Conservation (phyloP, 2,329 filamentous ascomycete species). For the Triangularia verruculosa region DNA sequence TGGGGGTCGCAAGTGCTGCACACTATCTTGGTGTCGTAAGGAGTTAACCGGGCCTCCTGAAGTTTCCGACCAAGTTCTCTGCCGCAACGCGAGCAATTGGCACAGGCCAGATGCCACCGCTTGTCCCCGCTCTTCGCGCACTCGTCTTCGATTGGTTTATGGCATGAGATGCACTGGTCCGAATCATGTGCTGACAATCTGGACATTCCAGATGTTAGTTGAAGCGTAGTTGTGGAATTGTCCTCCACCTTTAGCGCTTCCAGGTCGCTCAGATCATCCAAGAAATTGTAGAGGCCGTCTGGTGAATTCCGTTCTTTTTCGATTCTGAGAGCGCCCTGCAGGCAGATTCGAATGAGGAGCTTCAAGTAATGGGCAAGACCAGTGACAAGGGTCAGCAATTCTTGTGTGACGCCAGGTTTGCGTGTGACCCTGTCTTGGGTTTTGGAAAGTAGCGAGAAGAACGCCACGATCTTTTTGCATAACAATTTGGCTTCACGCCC, state of each 20-base stretch:
- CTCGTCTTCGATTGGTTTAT: slow-evolving; percentile 89
- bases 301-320: slow-evolving; percentile 77
- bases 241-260: slow-evolving; percentile 73
- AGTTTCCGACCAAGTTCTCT: slow-evolving; percentile 66
- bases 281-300: slow-evolving; percentile 75
- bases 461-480: slow-evolving; percentile 99
- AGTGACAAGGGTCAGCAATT: slow-evolving; percentile 94
- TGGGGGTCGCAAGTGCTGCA: slow-evolving; percentile 66
- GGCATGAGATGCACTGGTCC: slow-evolving; percentile 80
- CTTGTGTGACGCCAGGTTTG: slow-evolving; percentile 93
- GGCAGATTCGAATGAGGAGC: slow-evolving; percentile 91
- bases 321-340: slow-evolving; percentile 87
- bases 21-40: slow-evolving; percentile 64
- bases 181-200: slow-evolving; percentile 71
- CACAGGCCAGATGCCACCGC: slow-evolving; percentile 81
- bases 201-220: slow-evolving; percentile 63
- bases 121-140: slow-evolving; percentile 73
- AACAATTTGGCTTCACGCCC: slow-evolving; percentile 94
- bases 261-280: slow-evolving; percentile 80
- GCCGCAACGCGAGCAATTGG: slow-evolving; percentile 66
- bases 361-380: slow-evolving; percentile 97
- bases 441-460: slow-evolving; percentile 92
- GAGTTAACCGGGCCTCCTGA: slow-evolving; percentile 68
- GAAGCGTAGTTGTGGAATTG: slow-evolving; percentile 49
- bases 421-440: slow-evolving; percentile 87